These are phyloP conservation scores for Gymnopus androsaceus DNA, from an alignment of 1,284 basidiomycete genomes.

Conservation along the genomic window DNA sequence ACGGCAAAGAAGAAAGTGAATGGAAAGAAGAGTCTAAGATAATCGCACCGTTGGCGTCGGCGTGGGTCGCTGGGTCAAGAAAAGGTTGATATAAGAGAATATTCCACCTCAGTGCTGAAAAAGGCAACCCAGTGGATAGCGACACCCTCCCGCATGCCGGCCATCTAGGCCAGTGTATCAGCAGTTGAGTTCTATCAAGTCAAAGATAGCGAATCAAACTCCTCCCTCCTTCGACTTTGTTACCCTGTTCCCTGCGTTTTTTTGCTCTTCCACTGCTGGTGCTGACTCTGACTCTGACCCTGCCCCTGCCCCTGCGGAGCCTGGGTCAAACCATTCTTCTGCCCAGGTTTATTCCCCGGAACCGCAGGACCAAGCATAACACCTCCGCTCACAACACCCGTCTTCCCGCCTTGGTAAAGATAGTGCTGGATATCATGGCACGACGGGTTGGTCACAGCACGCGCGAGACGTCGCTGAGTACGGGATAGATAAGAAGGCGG, in stretches of 20 bases:
- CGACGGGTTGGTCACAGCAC: not conserved
- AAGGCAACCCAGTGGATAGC: not conserved
- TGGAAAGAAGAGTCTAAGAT: not conserved
- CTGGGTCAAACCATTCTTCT: too few species aligned
- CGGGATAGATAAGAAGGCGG: slow-evolving; percentile 3
- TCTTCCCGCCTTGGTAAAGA: slow-evolving; percentile 12
- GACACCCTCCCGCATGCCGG: not conserved
- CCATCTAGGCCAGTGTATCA: not conserved
- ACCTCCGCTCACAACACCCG: slow-evolving; percentile 11
- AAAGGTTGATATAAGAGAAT: not conserved
- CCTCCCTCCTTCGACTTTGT: not conserved
- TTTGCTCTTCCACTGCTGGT: not conserved
- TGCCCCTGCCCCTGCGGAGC: not conserved
- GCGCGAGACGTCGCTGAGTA: slow-evolving; percentile 1
- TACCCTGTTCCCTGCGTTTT: not conserved
- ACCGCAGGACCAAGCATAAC: slow-evolving; percentile 11
- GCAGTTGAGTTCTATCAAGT: too few species aligned
- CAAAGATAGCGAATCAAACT: too few species aligned
- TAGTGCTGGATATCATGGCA: slow-evolving; percentile 6
- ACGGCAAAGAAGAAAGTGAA: not conserved
- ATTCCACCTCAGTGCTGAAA: not conserved
- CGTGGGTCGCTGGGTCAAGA: not conserved
- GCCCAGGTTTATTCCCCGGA: not conserved
- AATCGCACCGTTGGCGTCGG: not conserved
- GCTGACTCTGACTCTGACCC: not conserved